Evolutionary conservation across 306 rosid genomes (phyloP).

Genomic region (Hippophae tibetana): DNA sequence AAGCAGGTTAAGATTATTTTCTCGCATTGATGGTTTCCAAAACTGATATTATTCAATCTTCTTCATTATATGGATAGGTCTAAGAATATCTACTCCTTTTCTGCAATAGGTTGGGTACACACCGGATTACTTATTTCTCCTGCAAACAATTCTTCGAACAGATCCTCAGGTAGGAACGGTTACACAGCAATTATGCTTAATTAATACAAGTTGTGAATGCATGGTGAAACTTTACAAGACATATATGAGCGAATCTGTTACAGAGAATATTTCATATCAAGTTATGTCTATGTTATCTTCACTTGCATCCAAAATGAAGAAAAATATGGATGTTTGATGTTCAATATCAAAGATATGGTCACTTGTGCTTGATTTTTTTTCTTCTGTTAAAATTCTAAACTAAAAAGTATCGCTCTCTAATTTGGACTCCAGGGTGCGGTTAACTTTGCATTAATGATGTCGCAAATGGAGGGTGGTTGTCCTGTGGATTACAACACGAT

Average conservation of each 20-base stretch:
- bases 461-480: slow-evolving; percentile 99
- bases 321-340: too few species aligned
- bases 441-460: slow-evolving; percentile 98
- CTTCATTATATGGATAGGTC: neutral
- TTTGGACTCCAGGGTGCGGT: slow-evolving; percentile 80
- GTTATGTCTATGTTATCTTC: neutral
- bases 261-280: neutral
- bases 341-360: too few species aligned
- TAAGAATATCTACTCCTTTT: slow-evolving; percentile 26
- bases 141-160: slow-evolving; percentile 94
- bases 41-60: slow-evolving; percentile 4
- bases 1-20: slow-evolving; percentile 59
- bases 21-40: neutral
- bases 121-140: slow-evolving; percentile 89
- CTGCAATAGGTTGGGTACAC: slow-evolving; percentile 82
- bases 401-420: slow-evolving; percentile 2
- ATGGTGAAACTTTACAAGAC: neutral
- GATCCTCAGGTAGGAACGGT: slow-evolving; percentile 26
- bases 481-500: slow-evolving; percentile 97
- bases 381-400: neutral
- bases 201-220: slow-evolving; percentile 1
- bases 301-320: too few species aligned
- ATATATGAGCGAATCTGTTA: neutral
- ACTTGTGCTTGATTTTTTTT: too few species aligned
- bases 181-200: too few species aligned